Conservation (phyloP, 2,329 filamentous ascomycete genomes). For the Ceratocystis papillata region DNA sequence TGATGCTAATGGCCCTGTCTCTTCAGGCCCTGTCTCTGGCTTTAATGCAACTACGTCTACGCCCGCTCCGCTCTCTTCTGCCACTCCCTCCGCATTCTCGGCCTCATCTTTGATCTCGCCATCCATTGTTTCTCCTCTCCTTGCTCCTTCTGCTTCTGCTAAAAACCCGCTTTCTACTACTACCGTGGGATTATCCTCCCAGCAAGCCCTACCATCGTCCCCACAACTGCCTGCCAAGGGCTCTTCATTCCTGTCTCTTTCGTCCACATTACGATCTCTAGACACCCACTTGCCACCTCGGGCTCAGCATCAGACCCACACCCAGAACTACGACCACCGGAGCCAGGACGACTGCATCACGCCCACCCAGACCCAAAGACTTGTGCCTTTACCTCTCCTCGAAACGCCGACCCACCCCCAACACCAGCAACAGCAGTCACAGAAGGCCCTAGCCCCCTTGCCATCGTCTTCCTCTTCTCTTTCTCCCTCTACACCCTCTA, state of each 20-base stretch:
- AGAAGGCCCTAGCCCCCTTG: not conserved
- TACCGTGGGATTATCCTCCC: constrained; percentile 20
- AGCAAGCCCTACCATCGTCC: constrained; percentile 15
- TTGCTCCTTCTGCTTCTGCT: constrained; percentile 9
- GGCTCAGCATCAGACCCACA: not conserved
- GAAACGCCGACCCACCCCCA: not conserved
- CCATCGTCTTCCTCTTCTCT: constrained; percentile 6
- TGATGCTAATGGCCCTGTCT: constrained; percentile 9
- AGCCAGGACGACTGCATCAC: constrained; percentile 9
- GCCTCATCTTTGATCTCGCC: constrained; percentile 16
- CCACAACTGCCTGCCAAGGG: constrained; percentile 13
- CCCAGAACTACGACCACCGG: not conserved
- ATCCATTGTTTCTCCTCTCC: constrained; percentile 6
- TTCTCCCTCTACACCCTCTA: constrained; percentile 8
- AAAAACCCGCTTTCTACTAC: constrained; percentile 19
- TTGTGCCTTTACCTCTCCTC: not conserved
- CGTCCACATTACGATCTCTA: constrained; percentile 18
- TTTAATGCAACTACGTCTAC: constrained; percentile 20
- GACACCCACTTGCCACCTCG: constrained; percentile 5
- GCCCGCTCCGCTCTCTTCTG: constrained; percentile 25
- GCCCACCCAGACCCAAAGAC: not conserved
- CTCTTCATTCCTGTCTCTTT: constrained; percentile 16
- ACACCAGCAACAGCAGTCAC: constrained; percentile 10
- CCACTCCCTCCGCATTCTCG: constrained; percentile 22
- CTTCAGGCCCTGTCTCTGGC: constrained; percentile 25